Evolutionary conservation across 495 filamentous ascomycete genomes (phyloP), one percentile per base, ranked within the genome.

Genomic region (Tuber borchii): DNA sequence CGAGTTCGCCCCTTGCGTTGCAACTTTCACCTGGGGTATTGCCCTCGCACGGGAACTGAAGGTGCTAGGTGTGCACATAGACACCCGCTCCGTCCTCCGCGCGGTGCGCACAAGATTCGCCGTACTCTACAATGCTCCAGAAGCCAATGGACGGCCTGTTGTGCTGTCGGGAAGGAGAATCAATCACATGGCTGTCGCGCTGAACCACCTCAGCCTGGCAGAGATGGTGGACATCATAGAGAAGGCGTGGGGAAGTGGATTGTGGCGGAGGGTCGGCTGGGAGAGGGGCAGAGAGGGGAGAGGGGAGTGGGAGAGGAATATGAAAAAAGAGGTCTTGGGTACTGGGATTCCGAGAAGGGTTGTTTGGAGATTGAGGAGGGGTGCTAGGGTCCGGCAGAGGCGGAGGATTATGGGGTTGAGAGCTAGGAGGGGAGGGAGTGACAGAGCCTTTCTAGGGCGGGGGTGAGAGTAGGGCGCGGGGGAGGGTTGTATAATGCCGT

Each of bases 11-110:
- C 34, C 45, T 5, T 75, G 78, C 14, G 73, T 72, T 19, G 39
- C 74, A 1, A 51, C 42, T 7, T 72, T 75, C 45, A 74, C 76
- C 20, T 83, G 81, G 81, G 81, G 81, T 6, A 69, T 83, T 22
- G n/a, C n/a, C 0, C n/a, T 83, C 2, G 56, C 74, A 10, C 42
- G 51, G 10, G 37, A 56, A 5, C 40, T 83, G 34, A 44, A 69
- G 2, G 16, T 40, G 0, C 22, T 61, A 22, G 81, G 81, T 0
- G 81, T 83, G 31, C 70, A 73, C 65, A 76, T 83, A 0, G 81
- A 83, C 16, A 16, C 70, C 0, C 31, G 74, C 22, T 73, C 73
- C 20, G 43, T 83, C 2, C 9, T 46, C 10, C 77, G 81, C 5
- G 81, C 78, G 10, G 71, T 83, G 12, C 51, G 78, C 9, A 75